Base-by-base conservation (phyloP, 805 yeast species). In the Wickerhamiella spandovensis region DNA sequence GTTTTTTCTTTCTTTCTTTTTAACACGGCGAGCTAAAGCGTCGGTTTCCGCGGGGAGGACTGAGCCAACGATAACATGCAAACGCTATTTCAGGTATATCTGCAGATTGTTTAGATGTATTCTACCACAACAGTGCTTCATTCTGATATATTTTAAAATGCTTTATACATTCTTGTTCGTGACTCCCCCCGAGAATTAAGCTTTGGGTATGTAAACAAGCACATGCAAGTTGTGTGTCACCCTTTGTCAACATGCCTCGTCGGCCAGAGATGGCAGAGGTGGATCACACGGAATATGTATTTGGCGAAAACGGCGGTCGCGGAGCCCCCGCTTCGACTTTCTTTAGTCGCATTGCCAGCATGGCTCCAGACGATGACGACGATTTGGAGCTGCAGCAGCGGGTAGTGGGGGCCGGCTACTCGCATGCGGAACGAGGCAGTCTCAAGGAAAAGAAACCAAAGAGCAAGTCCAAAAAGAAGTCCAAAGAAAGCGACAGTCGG, bases 271-370 rank as follows among this genome's bases (percentile, higher is more conserved):
- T 61, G 62, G 52, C 61, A 17, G 61, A 59, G 46, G 43, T 58
- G 22, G 67, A 58, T 55, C 55, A 56, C 48, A 58, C 53, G 54
- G 87, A 81, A 61, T 81, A 78, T 57, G 67, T 80, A 17, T 81
- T 81, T 56, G 82, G 81, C 22, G 84, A 81, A 57, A 72, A 74
- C 41, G 87, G 87, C 18, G 86, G 86, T 13, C 70, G 73, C 44
- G 86, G 86, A 2, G 78, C 78, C 51, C 71, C 78, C 41, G 69
- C 77, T 12, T 68, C 80, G 51, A 67, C 75, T 44, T 74, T 77
- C 60, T 65, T 78, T 51, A 71, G 70, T 54, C 69, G 62, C 22
- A 50, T 65, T 12, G 60, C 67, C 24, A 52, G 54, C 50, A 52
- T 56, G 56, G 54, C 56, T 13, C 55, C 52, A n/a, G 48, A 45